A percentile compares a stretch with the other conserved stretches of the same genome.
These are phyloP conservation scores for Pythium utonaiense DNA, from an alignment of 352 stramenopile species.

Conservation along the genomic window DNA sequence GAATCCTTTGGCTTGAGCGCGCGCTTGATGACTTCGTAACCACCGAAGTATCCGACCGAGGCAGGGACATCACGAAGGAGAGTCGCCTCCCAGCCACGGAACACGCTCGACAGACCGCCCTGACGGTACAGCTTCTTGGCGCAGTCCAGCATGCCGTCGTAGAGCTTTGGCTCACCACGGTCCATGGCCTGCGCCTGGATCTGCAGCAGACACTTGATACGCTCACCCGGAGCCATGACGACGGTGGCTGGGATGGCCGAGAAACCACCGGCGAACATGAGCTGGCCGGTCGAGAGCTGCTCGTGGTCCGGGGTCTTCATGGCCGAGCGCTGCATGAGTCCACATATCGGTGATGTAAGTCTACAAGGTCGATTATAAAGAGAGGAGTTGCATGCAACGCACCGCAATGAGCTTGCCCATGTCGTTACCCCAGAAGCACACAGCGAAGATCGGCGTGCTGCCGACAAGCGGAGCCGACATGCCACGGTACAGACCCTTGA, in stretches of 20 bases:
- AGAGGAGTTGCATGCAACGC: slow-evolving; percentile 8
- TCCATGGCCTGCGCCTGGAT: slow-evolving; percentile 89
- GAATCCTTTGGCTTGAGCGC: slow-evolving; percentile 75
- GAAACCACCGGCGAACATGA: slow-evolving; percentile 90
- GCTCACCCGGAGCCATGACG: slow-evolving; percentile 94
- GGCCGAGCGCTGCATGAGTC: slow-evolving; percentile 43
- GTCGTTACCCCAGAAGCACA: slow-evolving; percentile 98
- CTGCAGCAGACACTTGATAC: slow-evolving; percentile 95
- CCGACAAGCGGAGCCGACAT: slow-evolving; percentile 95
- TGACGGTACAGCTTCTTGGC: slow-evolving; percentile 90
- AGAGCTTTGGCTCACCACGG: slow-evolving; percentile 78
- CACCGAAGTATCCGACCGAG: slow-evolving; percentile 93
- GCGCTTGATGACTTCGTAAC: slow-evolving; percentile 92
- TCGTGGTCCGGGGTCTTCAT: slow-evolving; percentile 53
- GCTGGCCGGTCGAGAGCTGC: slow-evolving; percentile 72
- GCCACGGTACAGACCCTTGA: slow-evolving; percentile 90
- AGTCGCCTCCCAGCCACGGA: slow-evolving; percentile 93
- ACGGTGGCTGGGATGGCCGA: slow-evolving; percentile 86
- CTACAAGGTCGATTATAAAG: background rate
- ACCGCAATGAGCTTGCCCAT: slow-evolving; percentile 93
- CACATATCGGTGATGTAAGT: background rate
- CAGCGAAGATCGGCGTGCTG: slow-evolving; percentile 95
- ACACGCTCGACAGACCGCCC: slow-evolving; percentile 92
- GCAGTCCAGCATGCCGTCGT: slow-evolving; percentile 95
- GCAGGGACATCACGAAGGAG: slow-evolving; percentile 93